These are phyloP conservation scores for Rhododendron molle DNA, from an alignment of 148 eudicot species.

Conservation along the genomic window DNA sequence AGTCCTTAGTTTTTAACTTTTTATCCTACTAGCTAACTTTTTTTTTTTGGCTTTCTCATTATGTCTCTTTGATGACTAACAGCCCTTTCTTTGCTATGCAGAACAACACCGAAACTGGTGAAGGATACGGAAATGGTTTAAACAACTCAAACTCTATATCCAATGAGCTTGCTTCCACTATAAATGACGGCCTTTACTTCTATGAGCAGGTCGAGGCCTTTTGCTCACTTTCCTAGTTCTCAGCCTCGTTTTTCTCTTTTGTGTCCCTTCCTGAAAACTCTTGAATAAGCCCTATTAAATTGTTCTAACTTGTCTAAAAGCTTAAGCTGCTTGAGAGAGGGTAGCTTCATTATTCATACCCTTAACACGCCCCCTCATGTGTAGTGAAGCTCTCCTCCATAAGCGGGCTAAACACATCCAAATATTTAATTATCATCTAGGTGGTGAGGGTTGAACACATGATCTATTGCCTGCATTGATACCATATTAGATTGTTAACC, in stretches of 20 bases:
- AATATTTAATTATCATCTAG: not conserved
- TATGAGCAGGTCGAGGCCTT: conserved; percentile 79
- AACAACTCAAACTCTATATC: conserved; percentile 53
- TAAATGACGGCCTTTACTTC: conserved; percentile 86
- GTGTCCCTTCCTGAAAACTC: not conserved
- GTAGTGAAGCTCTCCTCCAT: not conserved
- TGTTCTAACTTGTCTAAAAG: not conserved
- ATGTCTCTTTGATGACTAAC: not conserved
- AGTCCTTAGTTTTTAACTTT: not conserved
- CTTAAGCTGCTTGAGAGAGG: not conserved
- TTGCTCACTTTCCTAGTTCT: conserved; percentile 3
- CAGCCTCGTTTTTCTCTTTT: conserved; percentile 7
- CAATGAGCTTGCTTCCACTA: conserved; percentile 76
- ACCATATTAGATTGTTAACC: not conserved
- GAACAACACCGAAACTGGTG: conserved; percentile 39
- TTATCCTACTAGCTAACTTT: not conserved
- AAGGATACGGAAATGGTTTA: conserved; percentile 30
- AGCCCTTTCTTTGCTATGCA: conserved; percentile 26
- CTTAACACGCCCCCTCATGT: not conserved
- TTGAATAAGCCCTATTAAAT: not conserved
- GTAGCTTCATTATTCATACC: not conserved
- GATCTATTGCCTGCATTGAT: not conserved
- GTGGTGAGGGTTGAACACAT: not conserved
- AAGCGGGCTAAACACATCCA: not conserved
- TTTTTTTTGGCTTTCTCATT: not conserved